phyloP scores from a whole-genome alignment of 495 filamentous ascomycete genomes.

The Hypoxylon intermedium region DNA sequence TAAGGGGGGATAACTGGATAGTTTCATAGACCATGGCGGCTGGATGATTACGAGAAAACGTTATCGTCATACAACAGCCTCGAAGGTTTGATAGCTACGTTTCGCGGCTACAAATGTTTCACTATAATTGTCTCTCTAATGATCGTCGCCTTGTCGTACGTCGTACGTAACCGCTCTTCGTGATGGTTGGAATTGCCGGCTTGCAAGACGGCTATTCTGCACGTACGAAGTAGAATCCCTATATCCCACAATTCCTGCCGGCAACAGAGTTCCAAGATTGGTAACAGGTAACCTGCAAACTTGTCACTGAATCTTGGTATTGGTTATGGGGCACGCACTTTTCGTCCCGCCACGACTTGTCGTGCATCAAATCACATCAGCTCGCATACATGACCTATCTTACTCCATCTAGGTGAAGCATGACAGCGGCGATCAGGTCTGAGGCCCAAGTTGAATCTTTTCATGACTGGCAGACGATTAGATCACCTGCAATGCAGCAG shows the following conservation, averaged over 20 bases:
- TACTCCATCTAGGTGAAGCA: slow-evolving; percentile 9
- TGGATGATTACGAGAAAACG: not conserved
- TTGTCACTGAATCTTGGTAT: slow-evolving; percentile 16
- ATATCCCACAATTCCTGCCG: slow-evolving; percentile 13
- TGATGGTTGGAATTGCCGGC: not conserved
- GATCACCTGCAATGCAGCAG: slow-evolving; percentile 9
- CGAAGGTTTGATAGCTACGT: not conserved
- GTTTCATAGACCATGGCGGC: not conserved
- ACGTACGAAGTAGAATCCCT: slow-evolving; percentile 8
- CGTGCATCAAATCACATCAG: slow-evolving; percentile 15
- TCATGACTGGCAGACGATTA: slow-evolving; percentile 8
- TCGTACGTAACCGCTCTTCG: not conserved
- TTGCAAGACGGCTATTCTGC: slow-evolving; percentile 4
- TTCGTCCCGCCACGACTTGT: slow-evolving; percentile 4
- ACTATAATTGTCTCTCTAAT: not conserved
- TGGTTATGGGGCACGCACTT: slow-evolving; percentile 6
- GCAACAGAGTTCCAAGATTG: slow-evolving; percentile 9
- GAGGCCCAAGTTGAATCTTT: slow-evolving; percentile 4
- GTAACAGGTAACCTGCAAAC: too few species aligned
- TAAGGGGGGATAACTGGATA: slow-evolving; percentile 2
- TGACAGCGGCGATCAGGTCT: slow-evolving; percentile 10
- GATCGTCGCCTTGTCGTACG: slow-evolving; percentile 7
- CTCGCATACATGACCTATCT: slow-evolving; percentile 6
- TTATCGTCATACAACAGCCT: slow-evolving; percentile 2
- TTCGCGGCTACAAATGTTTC: not conserved